phyloP scores from a whole-genome alignment of 345 rosid genomes.

The Brassica cretica region DNA sequence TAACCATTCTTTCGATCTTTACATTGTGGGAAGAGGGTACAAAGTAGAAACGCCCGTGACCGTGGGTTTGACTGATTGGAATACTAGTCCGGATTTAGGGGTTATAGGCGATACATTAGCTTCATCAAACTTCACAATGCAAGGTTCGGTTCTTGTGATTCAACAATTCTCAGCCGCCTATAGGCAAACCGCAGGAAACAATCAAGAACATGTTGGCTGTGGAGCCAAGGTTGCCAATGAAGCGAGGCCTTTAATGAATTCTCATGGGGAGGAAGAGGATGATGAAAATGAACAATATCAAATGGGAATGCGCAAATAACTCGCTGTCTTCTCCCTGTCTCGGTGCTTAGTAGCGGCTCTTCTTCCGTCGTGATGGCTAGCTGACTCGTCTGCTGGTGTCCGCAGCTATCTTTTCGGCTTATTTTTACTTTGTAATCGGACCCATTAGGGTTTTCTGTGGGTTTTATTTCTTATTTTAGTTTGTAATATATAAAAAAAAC shows the following conservation, averaged over 20 bases:
- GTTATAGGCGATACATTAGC: constrained; percentile 53
- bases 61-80: constrained; percentile 48
- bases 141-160: constrained; percentile 61
- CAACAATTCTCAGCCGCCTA: constrained; percentile 46
- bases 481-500: too few species aligned
- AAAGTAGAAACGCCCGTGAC: constrained; percentile 41
- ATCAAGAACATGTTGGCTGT: constrained; percentile 7
- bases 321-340: too few species aligned
- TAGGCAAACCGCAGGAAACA: background rate
- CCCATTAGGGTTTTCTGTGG: too few species aligned
- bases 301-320: constrained; percentile 21
- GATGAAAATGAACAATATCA: constrained; percentile 21
- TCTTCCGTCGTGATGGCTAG: too few species aligned
- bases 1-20: constrained; percentile 39
- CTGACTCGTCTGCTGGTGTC: too few species aligned
- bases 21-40: constrained; percentile 55
- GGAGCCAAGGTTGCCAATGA: constrained; percentile 7
- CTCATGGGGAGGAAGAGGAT: constrained; percentile 8
- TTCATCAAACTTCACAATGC: constrained; percentile 45
- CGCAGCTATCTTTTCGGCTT: too few species aligned
- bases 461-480: too few species aligned
- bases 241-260: constrained; percentile 8
- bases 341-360: too few species aligned
- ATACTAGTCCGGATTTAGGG: constrained; percentile 56
- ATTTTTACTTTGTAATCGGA: too few species aligned